Evolutionary conservation across 768 basidiomycete species (phyloP).

Genomic region (Boletus rubroflammeus): DNA sequence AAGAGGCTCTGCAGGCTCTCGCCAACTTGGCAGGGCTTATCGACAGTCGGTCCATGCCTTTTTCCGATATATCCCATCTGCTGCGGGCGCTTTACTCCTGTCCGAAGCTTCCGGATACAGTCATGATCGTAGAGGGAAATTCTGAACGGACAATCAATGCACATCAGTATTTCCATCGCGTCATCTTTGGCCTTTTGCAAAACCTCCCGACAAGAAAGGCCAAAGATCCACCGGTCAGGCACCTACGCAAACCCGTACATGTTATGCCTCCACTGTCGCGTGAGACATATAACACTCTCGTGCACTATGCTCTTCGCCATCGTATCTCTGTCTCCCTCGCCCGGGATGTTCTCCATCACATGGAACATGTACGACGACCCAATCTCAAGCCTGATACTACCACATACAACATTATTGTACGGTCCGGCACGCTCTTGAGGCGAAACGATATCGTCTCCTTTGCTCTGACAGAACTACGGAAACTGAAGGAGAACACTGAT

Average conservation of each 20-base stretch:
- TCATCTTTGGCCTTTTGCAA: slow-evolving; percentile 40
- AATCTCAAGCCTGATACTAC: slow-evolving; percentile 42
- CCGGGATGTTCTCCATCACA: slow-evolving; percentile 49
- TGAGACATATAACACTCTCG: slow-evolving; percentile 54
- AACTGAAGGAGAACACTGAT: slow-evolving; percentile 14
- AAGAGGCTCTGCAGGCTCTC: slow-evolving; percentile 53
- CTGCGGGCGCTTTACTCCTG: slow-evolving; percentile 45
- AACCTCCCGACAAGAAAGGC: slow-evolving; percentile 28
- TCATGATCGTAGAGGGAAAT: slow-evolving; percentile 35
- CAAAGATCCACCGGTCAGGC: slow-evolving; percentile 18
- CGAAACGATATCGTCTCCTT: slow-evolving; percentile 39
- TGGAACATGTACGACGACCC: slow-evolving; percentile 42
- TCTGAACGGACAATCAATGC: slow-evolving; percentile 35
- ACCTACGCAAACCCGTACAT: neutral
- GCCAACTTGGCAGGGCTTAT: slow-evolving; percentile 54
- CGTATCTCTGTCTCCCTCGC: slow-evolving; percentile 50
- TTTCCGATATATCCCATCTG: slow-evolving; percentile 41
- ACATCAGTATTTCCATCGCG: slow-evolving; percentile 46
- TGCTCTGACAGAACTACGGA: slow-evolving; percentile 36
- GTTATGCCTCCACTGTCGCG: slow-evolving; percentile 36
- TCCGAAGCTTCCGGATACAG: slow-evolving; percentile 38
- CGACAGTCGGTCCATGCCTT: slow-evolving; percentile 47
- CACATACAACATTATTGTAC: slow-evolving; percentile 59
- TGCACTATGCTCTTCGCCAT: slow-evolving; percentile 65
- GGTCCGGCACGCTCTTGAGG: slow-evolving; percentile 51